Percentiles rank a stretch among this genome's conserved stretches.
Evolutionary conservation across 78 protist species (phyloP).

Genomic region (Speleostelium caveatum): DNA sequence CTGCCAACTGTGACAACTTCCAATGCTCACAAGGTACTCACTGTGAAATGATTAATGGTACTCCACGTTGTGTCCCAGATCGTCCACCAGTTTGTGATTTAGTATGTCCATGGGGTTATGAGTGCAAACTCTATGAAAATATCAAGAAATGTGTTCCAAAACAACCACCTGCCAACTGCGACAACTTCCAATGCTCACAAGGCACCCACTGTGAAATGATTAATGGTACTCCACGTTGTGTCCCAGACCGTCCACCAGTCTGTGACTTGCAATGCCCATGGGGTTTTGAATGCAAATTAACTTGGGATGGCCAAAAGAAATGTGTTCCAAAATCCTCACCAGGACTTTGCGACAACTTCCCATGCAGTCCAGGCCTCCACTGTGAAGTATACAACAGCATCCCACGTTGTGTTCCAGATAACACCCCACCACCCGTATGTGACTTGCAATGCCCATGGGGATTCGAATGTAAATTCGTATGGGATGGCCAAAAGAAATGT

Average conservation of each 20-base stretch:
- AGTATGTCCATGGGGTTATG: neutral
- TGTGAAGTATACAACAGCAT: constrained; percentile 2
- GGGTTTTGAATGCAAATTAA: too few relatives aligned
- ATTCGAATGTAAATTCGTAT: neutral
- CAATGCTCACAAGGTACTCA: neutral
- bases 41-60: neutral
- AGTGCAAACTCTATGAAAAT: neutral
- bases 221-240: neutral
- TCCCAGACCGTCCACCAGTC: constrained; percentile 10
- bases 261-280: neutral
- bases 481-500: too few relatives aligned
- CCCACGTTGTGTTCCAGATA: constrained; percentile 14
- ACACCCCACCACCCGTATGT: neutral
- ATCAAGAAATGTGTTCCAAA: too few relatives aligned
- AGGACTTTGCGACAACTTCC: neutral
- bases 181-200: neutral
- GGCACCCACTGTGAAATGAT: constrained; percentile 20
- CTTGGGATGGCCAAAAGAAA: too few relatives aligned
- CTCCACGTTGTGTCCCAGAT: constrained; percentile 6
- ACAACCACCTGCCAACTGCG: neutral
- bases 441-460: neutral
- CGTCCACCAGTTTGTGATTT: too few relatives aligned
- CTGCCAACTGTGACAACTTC: neutral
- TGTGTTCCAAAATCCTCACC: neutral
- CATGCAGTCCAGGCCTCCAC: neutral